Base-by-base conservation (phyloP, 495 filamentous ascomycete species). In the Podospora pseudopauciseta region DNA sequence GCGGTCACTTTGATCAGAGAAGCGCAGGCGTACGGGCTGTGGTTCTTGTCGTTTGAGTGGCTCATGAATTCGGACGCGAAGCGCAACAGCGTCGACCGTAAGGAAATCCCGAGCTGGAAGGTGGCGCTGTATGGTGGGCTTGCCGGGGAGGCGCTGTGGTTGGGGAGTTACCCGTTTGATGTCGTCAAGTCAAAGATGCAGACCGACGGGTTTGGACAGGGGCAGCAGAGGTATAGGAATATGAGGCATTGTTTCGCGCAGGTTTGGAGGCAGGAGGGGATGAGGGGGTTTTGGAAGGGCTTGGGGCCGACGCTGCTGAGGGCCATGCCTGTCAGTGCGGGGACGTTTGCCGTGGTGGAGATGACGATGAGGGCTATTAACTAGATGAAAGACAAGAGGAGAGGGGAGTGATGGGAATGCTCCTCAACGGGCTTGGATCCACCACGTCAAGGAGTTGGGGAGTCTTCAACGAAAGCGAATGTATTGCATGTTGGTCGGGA, bases 151-250 rank as follows among this genome's bases (percentile, higher is more conserved):
- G 91, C 88, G 26, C 84, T 99, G 56, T 99, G 95, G 95, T 77
- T 99, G 70, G 85, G 84, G 54, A 95, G 91, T 74, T 99, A 99
- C 78, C 95, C 95, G 26, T 89, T 99, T 66, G 95, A 99, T 79
- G 95, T 98, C 30, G 81, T 99, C 77, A 99, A 99, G 91, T 96
- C 92, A 80, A 97, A 96, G 87, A 96, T 98, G 94, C 95, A 99
- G 86, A 96, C 88, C 69, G 95, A 99, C 82, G 94, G 92, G 23
- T 93, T 97, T 75, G 84, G 85, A 1, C 57, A 65, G 30, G 78
- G 85, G 65, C 86, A 85, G 85, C 82, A 83, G n/a, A 63, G 34
- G 74, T 98, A 90, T 79, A 86, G 81, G 82, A 89, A 80, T 65
- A 97, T 97, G 93, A 85, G 88, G 58, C 93, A 97, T 79, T 95